These are phyloP conservation scores for Globisporangium cylindrosporum DNA, from an alignment of 352 stramenopile genomes.

Conservation along the genomic window DNA sequence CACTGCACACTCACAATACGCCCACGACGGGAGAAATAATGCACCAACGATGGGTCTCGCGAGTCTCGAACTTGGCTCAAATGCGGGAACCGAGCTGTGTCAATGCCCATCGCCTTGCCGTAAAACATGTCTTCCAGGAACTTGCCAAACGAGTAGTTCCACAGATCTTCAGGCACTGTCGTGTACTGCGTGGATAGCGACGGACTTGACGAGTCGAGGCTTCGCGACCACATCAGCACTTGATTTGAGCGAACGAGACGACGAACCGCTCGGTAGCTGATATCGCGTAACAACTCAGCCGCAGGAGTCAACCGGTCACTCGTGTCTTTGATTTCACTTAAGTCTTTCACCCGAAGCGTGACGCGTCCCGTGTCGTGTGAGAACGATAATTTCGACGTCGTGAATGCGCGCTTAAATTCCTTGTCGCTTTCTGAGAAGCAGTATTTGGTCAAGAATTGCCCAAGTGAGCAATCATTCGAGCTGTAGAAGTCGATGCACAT, in stretches of 20 bases:
- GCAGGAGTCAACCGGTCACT: conserved; percentile 47
- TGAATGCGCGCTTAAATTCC: conserved; percentile 80
- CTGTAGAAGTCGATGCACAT: conserved; percentile 89
- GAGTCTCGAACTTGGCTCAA: conserved; percentile 50
- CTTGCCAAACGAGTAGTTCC: conserved; percentile 88
- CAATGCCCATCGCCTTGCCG: conserved; percentile 70
- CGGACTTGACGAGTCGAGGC: conserved; percentile 24
- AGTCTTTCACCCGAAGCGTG: conserved; percentile 66
- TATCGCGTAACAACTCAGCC: conserved; percentile 55
- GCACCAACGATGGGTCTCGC: conserved; percentile 63
- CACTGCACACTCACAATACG: conserved; percentile 76
- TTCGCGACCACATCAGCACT: conserved; percentile 68
- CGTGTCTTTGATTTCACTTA: conserved; percentile 65
- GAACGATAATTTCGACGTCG: conserved; percentile 77
- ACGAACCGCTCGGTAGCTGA: conserved; percentile 59
- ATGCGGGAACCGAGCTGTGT: conserved; percentile 66
- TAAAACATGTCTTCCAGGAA: conserved; percentile 87
- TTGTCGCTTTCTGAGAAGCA: conserved; percentile 68
- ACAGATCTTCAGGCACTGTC: conserved; percentile 58
- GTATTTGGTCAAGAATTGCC: conserved; percentile 78
- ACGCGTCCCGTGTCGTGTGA: conserved; percentile 79
- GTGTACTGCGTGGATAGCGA: conserved; percentile 56
- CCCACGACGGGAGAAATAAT: conserved; percentile 73
- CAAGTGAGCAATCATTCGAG: conserved; percentile 78
- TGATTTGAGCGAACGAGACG: conserved; percentile 58